Evolutionary conservation across 2,329 filamentous ascomycete species (phyloP), one percentile per base, ranked within the genome.

Genomic region (Teratosphaeria zuluensis): DNA sequence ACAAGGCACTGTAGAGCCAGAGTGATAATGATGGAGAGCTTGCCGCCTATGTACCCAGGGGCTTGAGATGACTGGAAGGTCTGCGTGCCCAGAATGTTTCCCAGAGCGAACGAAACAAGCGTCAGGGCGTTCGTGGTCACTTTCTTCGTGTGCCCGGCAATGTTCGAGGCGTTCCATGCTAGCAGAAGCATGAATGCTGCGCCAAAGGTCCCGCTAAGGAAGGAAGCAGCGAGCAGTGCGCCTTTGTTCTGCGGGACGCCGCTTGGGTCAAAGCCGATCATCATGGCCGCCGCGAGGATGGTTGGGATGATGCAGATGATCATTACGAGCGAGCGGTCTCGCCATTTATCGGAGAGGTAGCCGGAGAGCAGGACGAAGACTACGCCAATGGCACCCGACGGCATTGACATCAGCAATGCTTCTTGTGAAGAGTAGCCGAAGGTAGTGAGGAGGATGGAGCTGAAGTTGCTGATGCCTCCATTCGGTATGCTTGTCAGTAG

Each of bases 91-190:
- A 78, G 66, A 56, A 78, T 76, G 62, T 77, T 78, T 1, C 74
- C 75, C 7, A 75, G 65, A 38, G 72, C 73, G 64, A 76, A 78
- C 1, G 71, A 67, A 56, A 78, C 71, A 9, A 78, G 69, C 8
- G 76, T 66, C n/a, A 80, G 63, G 0, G 77, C 77, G 48, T 77
- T 78, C 54, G 76, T 73, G 0, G 76, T 77, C 28, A 78, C 75
- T 60, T 80, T 79, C 68, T 80, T 81, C 2, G 77, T 78, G 58
- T 80, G 76, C 7, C 52, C 77, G 5, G 75, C 76, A 2, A 76
- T 70, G 58, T 80, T 80, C 16, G 69, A 74, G 30, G 77, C 74
- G 11, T 77, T 77, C 75, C 74, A 78, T 9, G 74, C 73, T 30
- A 76, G 68, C 11, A 68, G 57, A 69, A 73, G 56, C 74, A 74